These are phyloP conservation scores for Emmonsia crescens DNA, from an alignment of 2,329 filamentous ascomycete species.

Conservation along the genomic window DNA sequence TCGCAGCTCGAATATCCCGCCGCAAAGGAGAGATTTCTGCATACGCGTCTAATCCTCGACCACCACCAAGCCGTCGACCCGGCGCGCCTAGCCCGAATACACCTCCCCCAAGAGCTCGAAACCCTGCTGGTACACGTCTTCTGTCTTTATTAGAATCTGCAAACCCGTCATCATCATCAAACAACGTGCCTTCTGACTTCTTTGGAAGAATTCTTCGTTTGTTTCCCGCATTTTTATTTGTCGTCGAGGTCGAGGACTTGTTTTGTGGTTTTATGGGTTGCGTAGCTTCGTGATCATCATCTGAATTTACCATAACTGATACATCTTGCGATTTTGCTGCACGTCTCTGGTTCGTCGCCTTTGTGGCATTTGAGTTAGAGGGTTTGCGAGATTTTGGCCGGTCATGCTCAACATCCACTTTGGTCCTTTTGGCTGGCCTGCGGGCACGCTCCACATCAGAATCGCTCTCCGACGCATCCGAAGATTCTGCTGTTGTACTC, in stretches of 20 bases:
- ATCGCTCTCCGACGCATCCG: slow-evolving; percentile 16
- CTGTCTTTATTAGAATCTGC: background rate
- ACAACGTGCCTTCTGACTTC: slow-evolving; percentile 53
- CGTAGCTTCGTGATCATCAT: slow-evolving; percentile 9
- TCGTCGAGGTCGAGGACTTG: slow-evolving; percentile 11
- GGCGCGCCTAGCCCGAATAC: background rate
- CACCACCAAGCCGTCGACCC: slow-evolving; percentile 1
- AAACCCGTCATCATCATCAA: slow-evolving; percentile 42
- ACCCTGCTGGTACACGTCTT: background rate
- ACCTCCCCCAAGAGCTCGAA: background rate
- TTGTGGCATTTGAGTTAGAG: slow-evolving; percentile 2
- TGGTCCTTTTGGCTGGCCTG: background rate
- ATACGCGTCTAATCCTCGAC: background rate
- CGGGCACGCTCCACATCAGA: slow-evolving; percentile 19
- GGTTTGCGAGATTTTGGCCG: slow-evolving; percentile 9
- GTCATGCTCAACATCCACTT: slow-evolving; percentile 6
- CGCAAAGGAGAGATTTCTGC: slow-evolving; percentile 2
- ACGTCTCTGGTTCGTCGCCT: slow-evolving; percentile 5
- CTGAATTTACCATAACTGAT: slow-evolving; percentile 1
- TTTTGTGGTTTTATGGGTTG: slow-evolving; percentile 11
- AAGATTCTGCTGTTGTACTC: slow-evolving; percentile 38
- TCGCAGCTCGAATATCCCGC: background rate
- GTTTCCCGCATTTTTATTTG: slow-evolving; percentile 44
- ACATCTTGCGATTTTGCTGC: slow-evolving; percentile 13
- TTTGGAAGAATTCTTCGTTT: slow-evolving; percentile 61